Base-by-base conservation (phyloP, 1,139 yeast genomes). In the Yamadazyma buinensis region DNA sequence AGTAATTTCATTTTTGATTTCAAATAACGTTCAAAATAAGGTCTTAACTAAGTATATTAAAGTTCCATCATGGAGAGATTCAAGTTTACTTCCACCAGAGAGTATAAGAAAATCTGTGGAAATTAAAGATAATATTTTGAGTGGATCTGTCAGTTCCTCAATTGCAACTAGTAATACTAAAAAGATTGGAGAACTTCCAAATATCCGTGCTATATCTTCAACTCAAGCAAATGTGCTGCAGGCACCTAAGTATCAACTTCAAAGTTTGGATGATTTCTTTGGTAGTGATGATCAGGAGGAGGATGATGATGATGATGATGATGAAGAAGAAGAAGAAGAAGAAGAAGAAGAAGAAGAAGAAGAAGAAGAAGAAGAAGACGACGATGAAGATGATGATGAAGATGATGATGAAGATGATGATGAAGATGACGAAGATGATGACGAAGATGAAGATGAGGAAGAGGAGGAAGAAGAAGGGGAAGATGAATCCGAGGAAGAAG, bases 221-320 rank as follows among this genome's bases (percentile, higher is more conserved):
- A 47, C 43, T 12, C 30, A 34, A 23, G 13, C 6, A 7, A 9
- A 25, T 4, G 36, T 35, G n/a, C 26, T 31, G 7, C 42, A 51
- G 3, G 55, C 51, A 34, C 52, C 75, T 57, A 47, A 71, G 0
- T 64, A 80, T 50, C 75, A 74, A 44, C 62, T 84, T 32, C 95
- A 84, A 57, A 85, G 87, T 39, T 62, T 88, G 43, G 96, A 88
- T 50, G 96, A 88, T 41, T 87, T 87, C 54, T 83, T 88, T 50
- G 85, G 84, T 1, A 49, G 48, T 14, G 82, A 77, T 33, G 71
- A 70, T 7, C 69, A 64, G 30, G 56, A 46, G 10, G 65, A 55
- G 7, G 61, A 51, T 9, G 61, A 44, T 12, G 57, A 48, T 42
- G 40, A 52, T 7, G 63, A 53, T 9, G 54, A 46, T 1, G 51